These are phyloP conservation scores for Sporothrix protearum DNA, from an alignment of 2,329 filamentous ascomycete genomes.

Conservation along the genomic window DNA sequence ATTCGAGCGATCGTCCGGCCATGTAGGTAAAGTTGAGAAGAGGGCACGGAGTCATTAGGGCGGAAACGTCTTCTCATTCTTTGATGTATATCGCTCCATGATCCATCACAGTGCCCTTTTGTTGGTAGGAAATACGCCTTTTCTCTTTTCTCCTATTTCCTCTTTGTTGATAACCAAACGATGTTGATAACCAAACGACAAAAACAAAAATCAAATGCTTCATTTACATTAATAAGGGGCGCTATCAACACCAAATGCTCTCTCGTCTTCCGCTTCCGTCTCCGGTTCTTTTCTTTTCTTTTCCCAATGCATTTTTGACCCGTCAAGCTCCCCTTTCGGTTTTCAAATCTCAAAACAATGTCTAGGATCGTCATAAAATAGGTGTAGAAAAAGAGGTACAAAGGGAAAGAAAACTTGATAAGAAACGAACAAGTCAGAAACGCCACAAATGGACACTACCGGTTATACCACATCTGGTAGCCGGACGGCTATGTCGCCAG, in stretches of 20 bases:
- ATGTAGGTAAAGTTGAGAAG: background rate
- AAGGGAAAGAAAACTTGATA: background rate
- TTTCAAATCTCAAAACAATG: background rate
- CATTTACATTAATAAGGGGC: constrained; percentile 12
- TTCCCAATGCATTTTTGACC: background rate
- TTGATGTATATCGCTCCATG: background rate
- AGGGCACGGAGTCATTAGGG: background rate
- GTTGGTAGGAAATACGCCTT: background rate
- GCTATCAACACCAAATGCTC: constrained; percentile 15
- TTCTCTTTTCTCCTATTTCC: background rate
- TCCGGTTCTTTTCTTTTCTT: background rate
- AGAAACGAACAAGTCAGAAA: background rate
- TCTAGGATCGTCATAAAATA: constrained; percentile 1
- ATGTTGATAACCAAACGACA: background rate
- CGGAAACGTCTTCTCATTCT: background rate
- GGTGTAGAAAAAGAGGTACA: background rate
- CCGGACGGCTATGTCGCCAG: constrained; percentile 90
- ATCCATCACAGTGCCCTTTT: background rate
- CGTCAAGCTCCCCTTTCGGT: background rate
- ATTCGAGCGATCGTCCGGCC: background rate
- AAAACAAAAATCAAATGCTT: constrained; percentile 7
- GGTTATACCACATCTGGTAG: constrained; percentile 78
- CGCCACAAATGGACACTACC: background rate
- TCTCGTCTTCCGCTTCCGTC: background rate
- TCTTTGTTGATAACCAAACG: background rate